Base-by-base conservation (phyloP, 768 basidiomycete genomes). In the Candolleomyces aberdarensis region DNA sequence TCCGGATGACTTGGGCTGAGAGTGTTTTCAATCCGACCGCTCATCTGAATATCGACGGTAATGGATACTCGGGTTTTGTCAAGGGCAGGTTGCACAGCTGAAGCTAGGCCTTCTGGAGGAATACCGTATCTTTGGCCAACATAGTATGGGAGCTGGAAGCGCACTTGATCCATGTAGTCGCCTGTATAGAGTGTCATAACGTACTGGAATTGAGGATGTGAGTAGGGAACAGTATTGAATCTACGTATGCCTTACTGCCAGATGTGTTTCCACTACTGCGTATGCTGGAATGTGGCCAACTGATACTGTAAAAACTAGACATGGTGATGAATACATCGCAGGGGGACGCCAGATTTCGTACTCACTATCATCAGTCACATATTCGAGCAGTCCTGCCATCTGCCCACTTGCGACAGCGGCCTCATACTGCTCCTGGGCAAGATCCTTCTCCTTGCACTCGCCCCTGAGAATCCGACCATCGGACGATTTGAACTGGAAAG, bases 261-360 rank as follows among this genome's bases (percentile, higher is more conserved):
- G 22, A 39, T 69, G 71, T 0, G 77, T 75, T 29, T 70, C 71
- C 3, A 85, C 77, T 1, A 68, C 78, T 46, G 76, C 63, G 2
- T 63, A 62, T 0, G 80, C 71, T 32, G 81, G 80, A 55, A 86
- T 77, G 0, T 81, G 79, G 10, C 85, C 85, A 4, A 86, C 65
- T 3, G 85, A 86, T 41, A 86, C 82, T 0, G 79, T 82, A 65
- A 86, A 85, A 57, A 84, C 85, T 86, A 49, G 13, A 56, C 43
- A 63, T 15, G 15, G 15, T 52, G 31, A 20, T 20, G 10, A 53
- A 26, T 20, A 54, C 15, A 26, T 13, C 7, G 15, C 20, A 39
- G 15, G 57, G 57, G 14, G 17, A 47, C 52, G 11, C 22, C 19
- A 32, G 39, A n/a, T n/a, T 4, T 36, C n/a, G 14, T 13, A 67